Conservation (phyloP, 179 eudicot genomes). For the Drosera spatulata region DNA sequence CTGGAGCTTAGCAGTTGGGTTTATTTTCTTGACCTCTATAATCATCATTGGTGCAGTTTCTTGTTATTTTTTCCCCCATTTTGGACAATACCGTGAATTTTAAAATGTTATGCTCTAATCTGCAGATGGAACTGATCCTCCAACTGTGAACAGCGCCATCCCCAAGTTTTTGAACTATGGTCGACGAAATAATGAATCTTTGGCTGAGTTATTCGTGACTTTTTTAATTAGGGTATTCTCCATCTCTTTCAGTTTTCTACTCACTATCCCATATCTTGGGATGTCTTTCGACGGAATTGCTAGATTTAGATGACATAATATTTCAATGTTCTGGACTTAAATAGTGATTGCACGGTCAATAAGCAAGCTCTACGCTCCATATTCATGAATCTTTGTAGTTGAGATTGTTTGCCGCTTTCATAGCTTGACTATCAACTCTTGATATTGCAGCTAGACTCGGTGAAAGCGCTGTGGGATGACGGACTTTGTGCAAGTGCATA, state of each 20-base stretch:
- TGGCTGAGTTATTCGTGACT: conserved; percentile 72
- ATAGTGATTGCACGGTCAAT: too few relatives aligned
- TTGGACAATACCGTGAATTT: not conserved
- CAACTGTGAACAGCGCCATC: conserved; percentile 29
- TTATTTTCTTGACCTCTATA: too few relatives aligned
- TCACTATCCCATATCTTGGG: too few relatives aligned
- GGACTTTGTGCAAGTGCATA: conserved; percentile 78
- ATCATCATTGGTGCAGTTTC: too few relatives aligned
- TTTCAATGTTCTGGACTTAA: too few relatives aligned
- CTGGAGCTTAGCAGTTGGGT: too few relatives aligned
- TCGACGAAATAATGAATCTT: conserved; percentile 54
- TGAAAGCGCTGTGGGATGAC: conserved; percentile 51
- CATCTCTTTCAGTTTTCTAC: conserved; percentile 1
- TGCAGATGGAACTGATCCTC: conserved; percentile 63
- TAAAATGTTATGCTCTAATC: conserved; percentile 3
- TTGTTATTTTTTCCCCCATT: not conserved
- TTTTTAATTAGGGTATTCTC: conserved; percentile 57
- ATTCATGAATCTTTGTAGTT: not conserved
- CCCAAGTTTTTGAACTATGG: conserved; percentile 41
- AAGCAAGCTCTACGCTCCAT: not conserved
- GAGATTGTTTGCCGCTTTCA: not conserved
- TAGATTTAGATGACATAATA: too few relatives aligned
- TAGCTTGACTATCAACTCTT: conserved; percentile 2
- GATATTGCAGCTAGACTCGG: conserved; percentile 57
- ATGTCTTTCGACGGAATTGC: too few relatives aligned